Conservation (phyloP, 805 yeast genomes). For the Phaffomyces thermotolerans region DNA sequence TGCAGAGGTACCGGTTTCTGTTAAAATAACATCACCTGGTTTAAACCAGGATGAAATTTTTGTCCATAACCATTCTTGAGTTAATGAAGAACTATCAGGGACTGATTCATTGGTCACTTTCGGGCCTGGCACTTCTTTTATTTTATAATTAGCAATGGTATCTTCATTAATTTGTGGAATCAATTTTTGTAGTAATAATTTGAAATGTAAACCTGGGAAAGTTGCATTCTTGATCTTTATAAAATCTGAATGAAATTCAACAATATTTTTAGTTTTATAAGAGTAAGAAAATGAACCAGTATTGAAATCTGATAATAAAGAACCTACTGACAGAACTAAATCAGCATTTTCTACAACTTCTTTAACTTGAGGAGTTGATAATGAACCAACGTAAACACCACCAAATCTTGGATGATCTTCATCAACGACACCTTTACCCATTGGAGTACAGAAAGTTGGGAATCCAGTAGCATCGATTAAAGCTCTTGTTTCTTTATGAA, state of each 20-base stretch:
- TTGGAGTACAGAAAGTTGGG: conserved; percentile 82
- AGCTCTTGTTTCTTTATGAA: conserved; percentile 51
- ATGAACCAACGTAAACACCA: conserved; percentile 82
- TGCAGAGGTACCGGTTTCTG: conserved; percentile 73
- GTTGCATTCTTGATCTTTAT: conserved; percentile 63
- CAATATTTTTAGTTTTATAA: conserved; percentile 65
- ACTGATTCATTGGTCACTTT: conserved; percentile 40
- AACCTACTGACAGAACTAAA: conserved; percentile 73
- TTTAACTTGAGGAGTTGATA: conserved; percentile 66
- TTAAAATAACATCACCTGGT: conserved; percentile 59
- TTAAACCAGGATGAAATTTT: conserved; percentile 53
- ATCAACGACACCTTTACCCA: conserved; percentile 79
- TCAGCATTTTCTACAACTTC: conserved; percentile 69
- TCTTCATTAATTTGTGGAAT: conserved; percentile 28
- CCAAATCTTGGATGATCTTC: conserved; percentile 69
- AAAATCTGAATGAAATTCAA: conserved; percentile 74
- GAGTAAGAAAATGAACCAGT: conserved; percentile 81
- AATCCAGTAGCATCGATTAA: conserved; percentile 63
- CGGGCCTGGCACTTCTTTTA: conserved; percentile 49
- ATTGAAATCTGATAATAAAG: conserved; percentile 80
- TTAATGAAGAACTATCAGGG: conserved; percentile 38
- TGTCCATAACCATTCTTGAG: conserved; percentile 68
- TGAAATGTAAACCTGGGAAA: conserved; percentile 69
- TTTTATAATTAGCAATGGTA: conserved; percentile 37
- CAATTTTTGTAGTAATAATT: conserved; percentile 41